These are phyloP conservation scores for peach (Prunus persica) DNA, from an alignment of 306 rosid species.

Conservation along the genomic window Prunus_persica_NCBIv2 NC_034015.1:15943001-15943500, in stretches of 20 bases:
- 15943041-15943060: not conserved
- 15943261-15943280: not conserved
- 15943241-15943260: not conserved
- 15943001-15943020: not conserved
- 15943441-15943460: slow-evolving; percentile 59
- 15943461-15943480: slow-evolving; percentile 7
- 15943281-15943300: slow-evolving; percentile 15
- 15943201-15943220: not conserved
- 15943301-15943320: slow-evolving; percentile 13
- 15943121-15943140: not conserved
- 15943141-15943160: not conserved
- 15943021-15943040: too few species aligned
- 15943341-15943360: slow-evolving; percentile 12
- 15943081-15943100: not conserved
- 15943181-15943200: not conserved
- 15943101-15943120: not conserved
- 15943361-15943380: slow-evolving; percentile 30
- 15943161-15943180: too few species aligned
- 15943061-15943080: not conserved
- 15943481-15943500: slow-evolving; percentile 7
- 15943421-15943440: not conserved
- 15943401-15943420: not conserved
- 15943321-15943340: slow-evolving; percentile 16
- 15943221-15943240: not conserved
- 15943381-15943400: slow-evolving; percentile 1